Conservation (phyloP, 345 rosid species). For the Barbarea vulgaris region DNA sequence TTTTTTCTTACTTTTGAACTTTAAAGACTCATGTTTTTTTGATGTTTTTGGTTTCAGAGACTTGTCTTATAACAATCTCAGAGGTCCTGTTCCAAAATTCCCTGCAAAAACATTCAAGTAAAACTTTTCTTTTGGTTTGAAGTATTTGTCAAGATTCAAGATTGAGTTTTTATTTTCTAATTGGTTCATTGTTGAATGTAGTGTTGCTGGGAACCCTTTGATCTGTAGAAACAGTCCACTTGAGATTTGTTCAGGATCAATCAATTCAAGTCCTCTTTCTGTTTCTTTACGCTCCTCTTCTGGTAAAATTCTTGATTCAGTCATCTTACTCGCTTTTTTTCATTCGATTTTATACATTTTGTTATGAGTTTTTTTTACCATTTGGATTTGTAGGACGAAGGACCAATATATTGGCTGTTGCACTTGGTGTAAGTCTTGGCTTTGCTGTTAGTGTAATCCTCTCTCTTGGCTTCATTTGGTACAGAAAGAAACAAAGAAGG, state of each 20-base stretch:
- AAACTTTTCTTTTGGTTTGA: background rate
- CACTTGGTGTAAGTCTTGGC: constrained; percentile 70
- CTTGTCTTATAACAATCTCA: constrained; percentile 91
- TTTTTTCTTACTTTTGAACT: background rate
- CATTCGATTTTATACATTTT: background rate
- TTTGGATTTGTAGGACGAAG: constrained; percentile 49
- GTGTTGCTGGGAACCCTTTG: constrained; percentile 80
- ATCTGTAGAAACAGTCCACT: constrained; percentile 63
- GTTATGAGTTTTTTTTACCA: constrained; percentile 17
- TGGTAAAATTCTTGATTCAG: constrained; percentile 38
- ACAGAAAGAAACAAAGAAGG: constrained; percentile 50
- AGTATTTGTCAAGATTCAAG: constrained; percentile 9
- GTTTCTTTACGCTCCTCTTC: constrained; percentile 57
- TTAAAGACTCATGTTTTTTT: constrained; percentile 22
- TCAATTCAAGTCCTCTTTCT: constrained; percentile 53
- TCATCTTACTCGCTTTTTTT: background rate
- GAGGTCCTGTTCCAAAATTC: constrained; percentile 78
- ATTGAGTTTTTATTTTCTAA: background rate
- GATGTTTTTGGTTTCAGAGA: constrained; percentile 58
- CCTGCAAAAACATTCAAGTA: constrained; percentile 88
- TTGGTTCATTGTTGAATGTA: constrained; percentile 42
- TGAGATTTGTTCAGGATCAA: constrained; percentile 67
- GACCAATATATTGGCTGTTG: constrained; percentile 66
- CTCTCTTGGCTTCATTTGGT: constrained; percentile 58
- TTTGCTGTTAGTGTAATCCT: constrained; percentile 53